These are phyloP conservation scores for Pterocarpus santalinus DNA, from an alignment of 306 rosid species.

Conservation along the genomic window DNA sequence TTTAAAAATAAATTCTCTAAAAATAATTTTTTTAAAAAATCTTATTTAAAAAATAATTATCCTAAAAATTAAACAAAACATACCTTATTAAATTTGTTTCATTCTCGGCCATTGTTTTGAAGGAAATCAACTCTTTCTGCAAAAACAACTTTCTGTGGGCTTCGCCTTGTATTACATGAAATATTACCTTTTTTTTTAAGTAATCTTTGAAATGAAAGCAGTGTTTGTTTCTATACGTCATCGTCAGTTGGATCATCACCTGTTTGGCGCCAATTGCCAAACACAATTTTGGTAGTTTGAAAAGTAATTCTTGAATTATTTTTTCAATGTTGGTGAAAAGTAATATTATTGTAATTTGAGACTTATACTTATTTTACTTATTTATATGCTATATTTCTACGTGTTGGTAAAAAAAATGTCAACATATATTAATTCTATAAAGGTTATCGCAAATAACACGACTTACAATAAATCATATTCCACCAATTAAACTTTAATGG, in stretches of 20 bases:
- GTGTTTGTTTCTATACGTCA: constrained; percentile 29
- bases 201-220: not conserved
- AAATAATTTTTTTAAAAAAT: no score
- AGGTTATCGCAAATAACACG: no score
- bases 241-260: constrained; percentile 25
- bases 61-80: no score
- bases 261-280: constrained; percentile 8
- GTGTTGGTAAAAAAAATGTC: no score
- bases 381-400: no score
- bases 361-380: not conserved
- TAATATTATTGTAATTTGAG: constrained; percentile 8
- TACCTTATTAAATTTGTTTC: constrained; percentile 19
- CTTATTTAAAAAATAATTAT: no score
- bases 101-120: constrained; percentile 48
- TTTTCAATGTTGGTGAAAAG: not conserved
- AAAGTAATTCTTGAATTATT: constrained; percentile 18
- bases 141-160: constrained; percentile 51
- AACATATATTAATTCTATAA: no score
- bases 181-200: not conserved
- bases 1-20: no score
- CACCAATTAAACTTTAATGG: no score
- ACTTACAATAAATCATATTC: no score
- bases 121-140: constrained; percentile 29
- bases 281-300: not conserved
- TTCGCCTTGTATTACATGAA: constrained; percentile 37